These are phyloP conservation scores for Ceratobasidium papillatum DNA, from an alignment of 1,284 basidiomycete genomes.

Conservation along the genomic window DNA sequence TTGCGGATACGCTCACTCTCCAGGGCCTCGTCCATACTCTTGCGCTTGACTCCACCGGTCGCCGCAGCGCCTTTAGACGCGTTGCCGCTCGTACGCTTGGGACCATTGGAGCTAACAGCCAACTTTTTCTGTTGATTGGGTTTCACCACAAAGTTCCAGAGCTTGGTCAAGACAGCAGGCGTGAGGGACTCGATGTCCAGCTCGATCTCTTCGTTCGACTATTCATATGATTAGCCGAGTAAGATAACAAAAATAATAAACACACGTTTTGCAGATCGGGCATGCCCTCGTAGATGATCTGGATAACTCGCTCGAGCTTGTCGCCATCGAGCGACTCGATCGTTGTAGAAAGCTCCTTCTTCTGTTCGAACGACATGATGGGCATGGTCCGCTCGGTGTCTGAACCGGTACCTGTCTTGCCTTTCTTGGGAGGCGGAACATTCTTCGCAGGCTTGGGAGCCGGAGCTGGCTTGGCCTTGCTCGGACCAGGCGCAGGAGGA, in stretches of 20 bases:
- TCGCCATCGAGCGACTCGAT: constrained; percentile 81
- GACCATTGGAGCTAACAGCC: constrained; percentile 40
- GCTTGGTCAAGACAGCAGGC: constrained; percentile 80
- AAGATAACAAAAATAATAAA: constrained; percentile 47
- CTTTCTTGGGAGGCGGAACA: background rate
- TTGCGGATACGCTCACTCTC: constrained; percentile 89
- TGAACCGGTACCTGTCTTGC: constrained; percentile 48
- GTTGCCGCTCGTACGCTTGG: constrained; percentile 64
- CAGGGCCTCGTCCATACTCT: constrained; percentile 90
- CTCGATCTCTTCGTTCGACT: constrained; percentile 96
- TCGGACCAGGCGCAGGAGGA: constrained; percentile 32
- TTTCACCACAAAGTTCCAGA: constrained; percentile 93
- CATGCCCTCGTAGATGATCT: constrained; percentile 90
- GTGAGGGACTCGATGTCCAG: constrained; percentile 93
- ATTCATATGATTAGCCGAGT: constrained; percentile 45
- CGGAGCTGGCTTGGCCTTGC: constrained; percentile 15
- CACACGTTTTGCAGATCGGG: constrained; percentile 88
- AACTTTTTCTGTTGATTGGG: constrained; percentile 56
- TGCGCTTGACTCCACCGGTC: constrained; percentile 88
- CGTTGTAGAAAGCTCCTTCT: constrained; percentile 94
- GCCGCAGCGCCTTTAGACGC: constrained; percentile 65
- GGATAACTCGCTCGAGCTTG: constrained; percentile 84
- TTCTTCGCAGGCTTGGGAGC: constrained; percentile 27
- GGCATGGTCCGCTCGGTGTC: constrained; percentile 1
- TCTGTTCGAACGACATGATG: constrained; percentile 85